A percentile compares a stretch with the other conserved stretches of the same genome.
phyloP scores from a whole-genome alignment of 2,329 filamentous ascomycete genomes.

The Pyrenophora seminiperda region DNA sequence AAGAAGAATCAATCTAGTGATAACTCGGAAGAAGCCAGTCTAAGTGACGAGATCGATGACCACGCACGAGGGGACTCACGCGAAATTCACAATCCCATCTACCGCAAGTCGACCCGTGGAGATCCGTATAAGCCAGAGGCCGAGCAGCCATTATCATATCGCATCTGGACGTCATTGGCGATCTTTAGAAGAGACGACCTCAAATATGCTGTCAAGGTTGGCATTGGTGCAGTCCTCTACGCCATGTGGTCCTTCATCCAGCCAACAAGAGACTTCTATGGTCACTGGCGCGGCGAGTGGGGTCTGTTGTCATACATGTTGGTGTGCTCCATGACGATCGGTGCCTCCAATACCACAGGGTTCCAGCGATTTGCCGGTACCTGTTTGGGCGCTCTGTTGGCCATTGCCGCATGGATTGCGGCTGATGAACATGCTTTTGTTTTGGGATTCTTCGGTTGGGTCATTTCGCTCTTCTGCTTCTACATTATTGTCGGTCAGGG shows the following conservation, averaged over 20 bases:
- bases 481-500: conserved; percentile 85
- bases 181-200: conserved; percentile 68
- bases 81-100: conserved; percentile 46
- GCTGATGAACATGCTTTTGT: conserved; percentile 74
- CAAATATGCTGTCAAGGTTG: conserved; percentile 89
- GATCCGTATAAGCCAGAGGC: conserved; percentile 37
- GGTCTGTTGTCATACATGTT: conserved; percentile 96
- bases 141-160: conserved; percentile 50
- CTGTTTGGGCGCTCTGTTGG: conserved; percentile 75
- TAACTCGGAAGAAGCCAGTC: conserved; percentile 32
- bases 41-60: conserved; percentile 34
- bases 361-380: conserved; percentile 86
- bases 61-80: conserved; percentile 38
- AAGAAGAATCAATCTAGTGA: conserved; percentile 16
- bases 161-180: conserved; percentile 60
- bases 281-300: conserved; percentile 94
- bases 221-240: conserved; percentile 85
- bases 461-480: conserved; percentile 82
- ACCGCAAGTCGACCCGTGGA: conserved; percentile 33
- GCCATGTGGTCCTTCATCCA: conserved; percentile 87
- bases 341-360: conserved; percentile 91
- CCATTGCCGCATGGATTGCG: conserved; percentile 77
- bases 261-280: conserved; percentile 77
- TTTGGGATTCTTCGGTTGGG: conserved; percentile 80
- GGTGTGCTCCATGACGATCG: conserved; percentile 96